These are phyloP conservation scores for Leishmania tropica DNA, from an alignment of 208 protist species.

Conservation along the genomic window DNA sequence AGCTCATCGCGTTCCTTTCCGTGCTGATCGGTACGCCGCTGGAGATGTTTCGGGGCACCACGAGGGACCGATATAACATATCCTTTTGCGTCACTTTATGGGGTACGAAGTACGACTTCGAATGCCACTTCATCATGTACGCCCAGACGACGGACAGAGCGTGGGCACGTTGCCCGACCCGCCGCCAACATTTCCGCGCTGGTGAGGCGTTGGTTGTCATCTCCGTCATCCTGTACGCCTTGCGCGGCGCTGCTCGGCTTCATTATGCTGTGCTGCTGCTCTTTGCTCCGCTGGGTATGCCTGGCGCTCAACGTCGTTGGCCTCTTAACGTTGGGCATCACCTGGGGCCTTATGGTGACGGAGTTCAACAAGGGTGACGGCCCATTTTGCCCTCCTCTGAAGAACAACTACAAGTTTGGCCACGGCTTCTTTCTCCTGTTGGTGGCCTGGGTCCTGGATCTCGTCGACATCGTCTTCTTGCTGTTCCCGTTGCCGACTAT, in stretches of 20 bases:
- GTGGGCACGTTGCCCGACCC: too few relatives aligned
- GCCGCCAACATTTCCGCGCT: slow-evolving; percentile 29
- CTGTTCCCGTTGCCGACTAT: background rate
- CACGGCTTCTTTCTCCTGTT: slow-evolving; percentile 37
- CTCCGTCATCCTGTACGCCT: slow-evolving; percentile 3
- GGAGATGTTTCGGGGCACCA: slow-evolving; percentile 40
- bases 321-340: slow-evolving; percentile 3
- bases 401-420: slow-evolving; percentile 8
- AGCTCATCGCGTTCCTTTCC: slow-evolving; percentile 45
- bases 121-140: too few relatives aligned
- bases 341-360: too few relatives aligned
- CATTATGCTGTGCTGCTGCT: slow-evolving; percentile 36
- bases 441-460: slow-evolving; percentile 35
- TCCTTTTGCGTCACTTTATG: slow-evolving; percentile 19
- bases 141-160: too few relatives aligned
- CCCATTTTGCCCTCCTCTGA: background rate
- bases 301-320: background rate
- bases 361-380: too few relatives aligned
- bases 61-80: too few relatives aligned
- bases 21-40: slow-evolving; percentile 54
- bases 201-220: slow-evolving; percentile 51
- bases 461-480: slow-evolving; percentile 40
- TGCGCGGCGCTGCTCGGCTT: background rate
- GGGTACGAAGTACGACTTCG: background rate
- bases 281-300: background rate